These are phyloP conservation scores for Didymella pinodella DNA, from an alignment of 2,329 filamentous ascomycete species.

Conservation along the genomic window DNA sequence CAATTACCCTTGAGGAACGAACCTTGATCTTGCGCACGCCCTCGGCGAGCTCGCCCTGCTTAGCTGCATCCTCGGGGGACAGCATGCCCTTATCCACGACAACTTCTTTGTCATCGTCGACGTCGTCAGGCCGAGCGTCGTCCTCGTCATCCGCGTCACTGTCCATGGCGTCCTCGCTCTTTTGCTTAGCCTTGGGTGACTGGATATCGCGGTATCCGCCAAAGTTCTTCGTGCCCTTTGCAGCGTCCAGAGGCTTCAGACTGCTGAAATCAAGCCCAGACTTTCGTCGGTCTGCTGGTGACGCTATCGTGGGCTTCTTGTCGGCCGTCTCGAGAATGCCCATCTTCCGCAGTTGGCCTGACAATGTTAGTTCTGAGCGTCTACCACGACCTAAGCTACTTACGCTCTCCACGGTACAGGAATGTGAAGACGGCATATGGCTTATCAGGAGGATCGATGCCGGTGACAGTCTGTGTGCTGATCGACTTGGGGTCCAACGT, in stretches of 20 bases:
- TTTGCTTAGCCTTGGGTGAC: constrained; percentile 60
- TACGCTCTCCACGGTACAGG: constrained; percentile 94
- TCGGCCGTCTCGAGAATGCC: constrained; percentile 74
- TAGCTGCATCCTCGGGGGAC: constrained; percentile 74
- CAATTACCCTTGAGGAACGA: constrained; percentile 40
- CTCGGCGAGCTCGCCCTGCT: constrained; percentile 78
- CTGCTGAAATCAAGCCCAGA: constrained; percentile 86
- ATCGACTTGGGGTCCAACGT: constrained; percentile 95
- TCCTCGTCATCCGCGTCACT: constrained; percentile 78
- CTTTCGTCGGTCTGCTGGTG: constrained; percentile 74
- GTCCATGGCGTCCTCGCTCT: constrained; percentile 69
- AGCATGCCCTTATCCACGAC: constrained; percentile 63
- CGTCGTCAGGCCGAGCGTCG: constrained; percentile 70
- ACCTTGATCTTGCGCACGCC: constrained; percentile 84
- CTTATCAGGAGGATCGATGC: constrained; percentile 93
- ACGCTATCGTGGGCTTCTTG: constrained; percentile 66
- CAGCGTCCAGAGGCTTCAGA: constrained; percentile 80
- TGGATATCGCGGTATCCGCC: constrained; percentile 81
- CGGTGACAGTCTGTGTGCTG: constrained; percentile 98
- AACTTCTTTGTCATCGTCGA: constrained; percentile 63
- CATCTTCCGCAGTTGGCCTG: constrained; percentile 96
- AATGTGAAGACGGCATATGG: constrained; percentile 98
- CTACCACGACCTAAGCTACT: constrained; percentile 52
- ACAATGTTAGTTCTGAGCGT: constrained; percentile 21
- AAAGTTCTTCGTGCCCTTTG: constrained; percentile 86